Evolutionary conservation across 2,329 filamentous ascomycete genomes (phyloP), one percentile per base, ranked within the genome.

Genomic region (Ophiostoma sp.): DNA sequence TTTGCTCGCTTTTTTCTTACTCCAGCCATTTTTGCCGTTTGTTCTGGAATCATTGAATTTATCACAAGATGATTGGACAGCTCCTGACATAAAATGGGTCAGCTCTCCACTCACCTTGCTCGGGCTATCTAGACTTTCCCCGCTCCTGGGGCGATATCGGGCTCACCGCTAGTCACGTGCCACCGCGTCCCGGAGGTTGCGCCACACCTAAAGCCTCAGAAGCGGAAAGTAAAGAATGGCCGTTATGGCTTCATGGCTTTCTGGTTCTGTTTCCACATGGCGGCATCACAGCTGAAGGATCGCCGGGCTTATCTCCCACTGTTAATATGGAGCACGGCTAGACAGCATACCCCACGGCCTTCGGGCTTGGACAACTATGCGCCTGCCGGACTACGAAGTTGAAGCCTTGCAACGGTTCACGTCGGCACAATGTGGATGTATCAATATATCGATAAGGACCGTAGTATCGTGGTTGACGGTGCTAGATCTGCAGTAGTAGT

Each of bases 61-160:
- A 27, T 62, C 57, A 20, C 27, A 6, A 1, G 2, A 2, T 62
- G 57, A 62, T 27, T 62, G 57, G 62, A 10, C 35, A 39, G n/a
- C 41, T 4, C n/a, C 35, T 65, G 20, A n/a, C 33, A 65, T 23
- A 35, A 11, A 65, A 7, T 15, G 62, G 62, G 33, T 27, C 52
- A 27, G 11, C 10, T 65, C 62, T 23, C 33, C 35, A 65, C 20
- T 39, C 10, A 39, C n/a, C 39, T 4, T 57, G 8, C 36, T 39
- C 65, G 35, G 65, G 5, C 62, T n/a, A 36, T 33, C 62, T 65
- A 65, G 65, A 41, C 36, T 67, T 48, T 48, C 65, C 65, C 65
- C 65, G 39, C 65, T 65, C 35, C 60, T 48, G 31, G 65, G 65
- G 65, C 65, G 65, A 67, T 67, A 67, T 44, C 65, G 65, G 65